These are phyloP conservation scores for Terana coerulea DNA, from an alignment of 768 basidiomycete species.

Conservation along the genomic window DNA sequence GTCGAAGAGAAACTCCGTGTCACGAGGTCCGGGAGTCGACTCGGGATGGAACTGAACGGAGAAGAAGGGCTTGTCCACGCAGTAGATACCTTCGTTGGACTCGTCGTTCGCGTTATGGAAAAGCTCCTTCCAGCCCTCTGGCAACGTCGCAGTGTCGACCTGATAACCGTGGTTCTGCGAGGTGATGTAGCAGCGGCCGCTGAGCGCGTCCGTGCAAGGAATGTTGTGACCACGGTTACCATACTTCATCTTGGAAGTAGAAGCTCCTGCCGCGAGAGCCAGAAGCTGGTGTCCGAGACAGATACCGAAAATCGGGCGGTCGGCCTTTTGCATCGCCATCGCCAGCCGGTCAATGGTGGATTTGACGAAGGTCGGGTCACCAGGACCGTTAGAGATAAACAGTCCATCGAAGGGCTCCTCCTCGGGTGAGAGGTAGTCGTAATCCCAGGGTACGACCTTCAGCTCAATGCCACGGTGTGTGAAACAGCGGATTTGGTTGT, in stretches of 20 bases:
- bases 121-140: constrained; percentile 85
- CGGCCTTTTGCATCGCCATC: constrained; percentile 63
- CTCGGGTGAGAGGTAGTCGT: constrained; percentile 66
- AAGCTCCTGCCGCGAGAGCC: constrained; percentile 90
- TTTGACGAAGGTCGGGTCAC: constrained; percentile 85
- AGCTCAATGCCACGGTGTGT: constrained; percentile 87
- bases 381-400: constrained; percentile 97
- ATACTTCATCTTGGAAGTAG: constrained; percentile 99
- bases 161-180: constrained; percentile 99
- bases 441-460: constrained; percentile 97
- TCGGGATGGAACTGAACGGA: constrained; percentile 99
- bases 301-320: constrained; percentile 94
- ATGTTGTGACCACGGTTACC: constrained; percentile 99
- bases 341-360: constrained; percentile 67
- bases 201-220: constrained; percentile 91
- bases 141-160: constrained; percentile 79
- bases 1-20: constrained; percentile 98
- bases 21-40: constrained; percentile 92
- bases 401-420: constrained; percentile 93
- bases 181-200: constrained; percentile 97
- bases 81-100: constrained; percentile 97
- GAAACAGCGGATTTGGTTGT: constrained; percentile 98
- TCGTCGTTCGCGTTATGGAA: constrained; percentile 97
- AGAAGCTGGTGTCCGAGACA: constrained; percentile 98
- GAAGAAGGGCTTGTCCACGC: constrained; percentile 89